These are phyloP conservation scores for Stereum hirsutum DNA, from an alignment of 1,284 basidiomycete species.

Conservation along the genomic window DNA sequence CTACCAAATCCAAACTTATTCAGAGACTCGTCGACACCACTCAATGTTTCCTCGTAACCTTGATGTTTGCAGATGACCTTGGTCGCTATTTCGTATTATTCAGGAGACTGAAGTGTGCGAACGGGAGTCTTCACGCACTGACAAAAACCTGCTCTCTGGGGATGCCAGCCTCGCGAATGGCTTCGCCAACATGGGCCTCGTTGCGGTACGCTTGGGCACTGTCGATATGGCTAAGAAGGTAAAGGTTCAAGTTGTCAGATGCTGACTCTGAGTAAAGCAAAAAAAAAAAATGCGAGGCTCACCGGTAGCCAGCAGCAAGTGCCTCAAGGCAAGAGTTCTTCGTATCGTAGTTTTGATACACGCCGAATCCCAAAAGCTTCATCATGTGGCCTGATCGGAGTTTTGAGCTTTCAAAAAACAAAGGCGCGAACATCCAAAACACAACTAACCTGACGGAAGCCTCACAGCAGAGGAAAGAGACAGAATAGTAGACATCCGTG, in stretches of 20 bases:
- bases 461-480: too few species aligned
- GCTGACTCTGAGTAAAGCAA: too few species aligned
- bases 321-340: slow-evolving; percentile 57
- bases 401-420: too few species aligned
- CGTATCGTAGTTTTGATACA: slow-evolving; percentile 64
- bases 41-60: slow-evolving; percentile 27
- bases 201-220: slow-evolving; percentile 73
- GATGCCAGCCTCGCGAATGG: slow-evolving; percentile 43
- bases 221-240: slow-evolving; percentile 63
- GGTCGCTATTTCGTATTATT: too few species aligned
- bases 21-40: slow-evolving; percentile 30
- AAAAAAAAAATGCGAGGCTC: slow-evolving; percentile 13
- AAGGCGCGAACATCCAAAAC: too few species aligned
- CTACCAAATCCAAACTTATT: slow-evolving; percentile 29
- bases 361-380: slow-evolving; percentile 71
- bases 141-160: slow-evolving; percentile 54
- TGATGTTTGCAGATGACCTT: slow-evolving; percentile 30
- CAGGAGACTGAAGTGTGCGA: too few species aligned
- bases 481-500: too few species aligned
- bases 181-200: slow-evolving; percentile 55
- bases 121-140: too few species aligned
- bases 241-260: too few species aligned
- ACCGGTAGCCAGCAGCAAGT: slow-evolving; percentile 67
- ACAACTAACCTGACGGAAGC: too few species aligned
- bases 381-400: slow-evolving; percentile 52